These are phyloP conservation scores for Neurospora terricola DNA, from an alignment of 495 filamentous ascomycete genomes.

Conservation along the genomic window DNA sequence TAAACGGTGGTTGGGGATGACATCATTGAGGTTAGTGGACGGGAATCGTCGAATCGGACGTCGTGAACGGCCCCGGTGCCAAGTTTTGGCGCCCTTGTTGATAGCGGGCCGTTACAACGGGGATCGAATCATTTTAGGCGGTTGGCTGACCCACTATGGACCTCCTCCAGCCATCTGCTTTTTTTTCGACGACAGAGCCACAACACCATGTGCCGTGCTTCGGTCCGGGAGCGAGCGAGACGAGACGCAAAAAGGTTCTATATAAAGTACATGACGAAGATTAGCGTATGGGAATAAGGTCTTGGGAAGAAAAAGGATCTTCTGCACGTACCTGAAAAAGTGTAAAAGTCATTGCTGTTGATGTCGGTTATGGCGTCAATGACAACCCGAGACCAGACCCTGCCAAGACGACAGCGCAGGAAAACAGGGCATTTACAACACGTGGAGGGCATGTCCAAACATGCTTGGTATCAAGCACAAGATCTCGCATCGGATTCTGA, in stretches of 20 bases:
- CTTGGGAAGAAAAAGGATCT: background rate
- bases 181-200: background rate
- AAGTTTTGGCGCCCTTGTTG: background rate
- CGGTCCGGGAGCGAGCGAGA: background rate
- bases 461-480: background rate
- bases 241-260: background rate
- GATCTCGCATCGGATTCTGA: background rate
- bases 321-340: background rate
- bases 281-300: background rate
- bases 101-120: background rate
- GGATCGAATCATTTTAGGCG: background rate
- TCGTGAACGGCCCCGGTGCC: background rate
- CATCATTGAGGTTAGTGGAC: background rate
- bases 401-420: background rate
- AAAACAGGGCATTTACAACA: background rate
- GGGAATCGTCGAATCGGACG: background rate
- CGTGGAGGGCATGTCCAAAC: background rate
- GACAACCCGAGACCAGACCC: background rate
- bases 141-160: background rate
- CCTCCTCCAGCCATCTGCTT: background rate
- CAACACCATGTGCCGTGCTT: background rate
- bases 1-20: background rate
- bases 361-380: background rate
- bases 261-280: background rate
- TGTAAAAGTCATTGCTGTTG: background rate